Conservation (phyloP, 208 protist species). For the Trichomonas gallinae region DNA sequence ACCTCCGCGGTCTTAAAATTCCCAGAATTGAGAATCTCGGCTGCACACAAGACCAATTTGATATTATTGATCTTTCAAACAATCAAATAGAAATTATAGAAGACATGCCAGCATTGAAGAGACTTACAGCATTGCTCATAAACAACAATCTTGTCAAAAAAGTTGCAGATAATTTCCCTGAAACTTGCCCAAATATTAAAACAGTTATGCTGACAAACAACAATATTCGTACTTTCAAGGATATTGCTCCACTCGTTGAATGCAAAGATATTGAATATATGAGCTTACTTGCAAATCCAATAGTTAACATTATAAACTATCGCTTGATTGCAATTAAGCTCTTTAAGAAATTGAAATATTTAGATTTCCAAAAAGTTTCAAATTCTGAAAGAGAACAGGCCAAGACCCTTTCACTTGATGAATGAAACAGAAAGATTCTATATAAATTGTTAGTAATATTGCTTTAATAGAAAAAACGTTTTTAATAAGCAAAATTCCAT, state of each 20-base stretch:
- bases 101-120: constrained; percentile 51
- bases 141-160: constrained; percentile 53
- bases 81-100: constrained; percentile 58
- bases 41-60: constrained; percentile 57
- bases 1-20: constrained; percentile 50
- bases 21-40: constrained; percentile 54
- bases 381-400: constrained; percentile 25
- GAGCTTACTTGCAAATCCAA: constrained; percentile 50
- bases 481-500: too few relatives aligned
- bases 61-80: constrained; percentile 60
- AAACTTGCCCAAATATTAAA: constrained; percentile 47
- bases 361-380: constrained; percentile 56
- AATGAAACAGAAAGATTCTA: too few relatives aligned
- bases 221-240: constrained; percentile 39
- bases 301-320: constrained; percentile 49
- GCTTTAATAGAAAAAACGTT: too few relatives aligned
- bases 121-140: constrained; percentile 53
- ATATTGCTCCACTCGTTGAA: background rate
- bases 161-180: constrained; percentile 37
- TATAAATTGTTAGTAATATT: too few relatives aligned
- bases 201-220: constrained; percentile 58
- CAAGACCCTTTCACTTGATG: background rate
- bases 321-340: constrained; percentile 50
- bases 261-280: constrained; percentile 40
- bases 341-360: constrained; percentile 46